Evolutionary conservation across 805 yeast genomes (phyloP).

Genomic region (Pichia californica): DNA sequence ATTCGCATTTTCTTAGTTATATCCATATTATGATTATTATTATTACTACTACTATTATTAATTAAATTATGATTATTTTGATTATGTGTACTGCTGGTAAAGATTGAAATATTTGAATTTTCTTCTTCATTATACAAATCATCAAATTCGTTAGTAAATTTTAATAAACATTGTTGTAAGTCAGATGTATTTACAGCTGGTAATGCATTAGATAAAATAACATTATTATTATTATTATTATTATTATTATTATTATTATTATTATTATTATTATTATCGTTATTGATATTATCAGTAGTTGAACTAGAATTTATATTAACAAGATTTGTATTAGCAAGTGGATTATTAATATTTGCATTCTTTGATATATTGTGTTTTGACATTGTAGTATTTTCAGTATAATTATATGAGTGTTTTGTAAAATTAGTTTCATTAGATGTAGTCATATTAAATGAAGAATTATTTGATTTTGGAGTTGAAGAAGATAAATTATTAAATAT

Average conservation of each 20-base stretch:
- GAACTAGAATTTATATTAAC: not conserved
- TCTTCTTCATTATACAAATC: slow-evolving; percentile 18
- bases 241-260: too few relatives aligned
- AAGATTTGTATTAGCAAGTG: not conserved
- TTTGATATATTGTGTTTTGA: slow-evolving; percentile 2
- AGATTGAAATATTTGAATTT: slow-evolving; percentile 22
- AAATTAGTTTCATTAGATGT: slow-evolving; percentile 5
- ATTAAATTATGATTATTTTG: too few relatives aligned
- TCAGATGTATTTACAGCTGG: slow-evolving; percentile 33
- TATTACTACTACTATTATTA: slow-evolving; percentile 1
- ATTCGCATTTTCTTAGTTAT: too few relatives aligned
- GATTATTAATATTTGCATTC: slow-evolving; percentile 3
- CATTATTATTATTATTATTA: too few relatives aligned
- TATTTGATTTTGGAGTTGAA: slow-evolving; percentile 5
- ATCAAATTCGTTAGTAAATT: slow-evolving; percentile 37
- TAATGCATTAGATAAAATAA: not conserved
- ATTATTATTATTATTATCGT: too few relatives aligned
- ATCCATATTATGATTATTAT: slow-evolving; percentile 18
- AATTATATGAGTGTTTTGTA: slow-evolving; percentile 1
- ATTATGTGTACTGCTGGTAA: too few relatives aligned
- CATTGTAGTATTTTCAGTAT: slow-evolving; percentile 4
- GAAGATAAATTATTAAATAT: not conserved
- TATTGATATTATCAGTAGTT: too few relatives aligned
- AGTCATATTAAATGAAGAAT: slow-evolving; percentile 6
- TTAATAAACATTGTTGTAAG: slow-evolving; percentile 34